Percentiles rank a stretch among this genome's conserved stretches.
These are phyloP conservation scores for Lentinus tigrinus DNA, from an alignment of 768 basidiomycete genomes.

Conservation along the genomic window DNA sequence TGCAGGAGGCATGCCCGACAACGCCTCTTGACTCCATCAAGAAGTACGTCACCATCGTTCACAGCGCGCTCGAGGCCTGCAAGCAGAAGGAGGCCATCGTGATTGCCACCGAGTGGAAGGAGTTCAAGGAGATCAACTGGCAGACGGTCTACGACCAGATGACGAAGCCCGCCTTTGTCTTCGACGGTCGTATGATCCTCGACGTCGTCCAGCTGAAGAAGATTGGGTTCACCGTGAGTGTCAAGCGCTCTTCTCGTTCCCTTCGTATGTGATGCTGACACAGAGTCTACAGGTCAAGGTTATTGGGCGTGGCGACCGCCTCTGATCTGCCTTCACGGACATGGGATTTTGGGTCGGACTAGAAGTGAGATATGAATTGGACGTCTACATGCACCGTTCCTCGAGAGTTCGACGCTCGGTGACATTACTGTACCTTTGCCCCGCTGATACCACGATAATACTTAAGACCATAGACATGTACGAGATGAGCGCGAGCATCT, in stretches of 20 bases:
- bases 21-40: constrained; percentile 70
- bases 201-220: constrained; percentile 74
- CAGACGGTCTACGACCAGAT: constrained; percentile 76
- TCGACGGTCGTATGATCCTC: constrained; percentile 88
- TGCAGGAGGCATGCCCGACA: constrained; percentile 65
- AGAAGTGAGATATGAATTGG: neutral
- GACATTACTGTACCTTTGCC: constrained; percentile 7
- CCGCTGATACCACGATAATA: constrained; percentile 11
- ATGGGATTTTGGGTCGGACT: neutral
- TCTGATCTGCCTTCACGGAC: constrained; percentile 23
- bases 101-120: constrained; percentile 96
- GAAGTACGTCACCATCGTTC: constrained; percentile 79
- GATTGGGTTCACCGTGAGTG: constrained; percentile 86
- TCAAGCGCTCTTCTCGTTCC: neutral
- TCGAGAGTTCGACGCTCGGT: neutral
- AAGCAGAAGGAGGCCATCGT: constrained; percentile 89
- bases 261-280: neutral
- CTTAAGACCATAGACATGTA: constrained; percentile 4
- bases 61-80: constrained; percentile 84
- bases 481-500: no score
- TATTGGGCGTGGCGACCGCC: constrained; percentile 54
- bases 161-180: constrained; percentile 99
- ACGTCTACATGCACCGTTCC: neutral
- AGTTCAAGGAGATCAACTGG: constrained; percentile 95
- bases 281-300: constrained; percentile 44